Conservation (phyloP, 352 stramenopile species). For the Phytopythium cucurbitacearum region DNA sequence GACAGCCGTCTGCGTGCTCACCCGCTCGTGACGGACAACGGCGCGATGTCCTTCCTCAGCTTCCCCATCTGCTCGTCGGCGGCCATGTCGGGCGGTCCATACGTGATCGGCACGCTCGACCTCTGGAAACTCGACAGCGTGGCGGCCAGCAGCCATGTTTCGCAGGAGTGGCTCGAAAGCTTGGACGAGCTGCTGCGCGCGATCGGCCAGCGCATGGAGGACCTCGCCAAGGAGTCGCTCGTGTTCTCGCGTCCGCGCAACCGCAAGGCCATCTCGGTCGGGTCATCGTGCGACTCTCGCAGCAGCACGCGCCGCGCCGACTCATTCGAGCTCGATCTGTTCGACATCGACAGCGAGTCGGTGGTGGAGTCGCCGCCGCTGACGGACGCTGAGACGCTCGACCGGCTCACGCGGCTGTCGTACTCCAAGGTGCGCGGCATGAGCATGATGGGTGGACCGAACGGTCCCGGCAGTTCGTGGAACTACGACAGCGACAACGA, state of each 20-base stretch:
- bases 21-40: constrained; percentile 56
- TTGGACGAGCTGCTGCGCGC: constrained; percentile 29
- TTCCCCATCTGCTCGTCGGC: constrained; percentile 57
- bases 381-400: constrained; percentile 29
- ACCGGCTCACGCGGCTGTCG: constrained; percentile 27
- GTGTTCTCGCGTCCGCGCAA: constrained; percentile 32
- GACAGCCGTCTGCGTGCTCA: constrained; percentile 67
- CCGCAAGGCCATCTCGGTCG: constrained; percentile 46
- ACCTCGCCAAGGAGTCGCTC: constrained; percentile 37
- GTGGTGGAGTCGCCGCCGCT: constrained; percentile 26
- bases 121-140: constrained; percentile 55
- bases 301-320: constrained; percentile 53
- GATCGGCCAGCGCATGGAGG: constrained; percentile 44
- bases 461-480: constrained; percentile 25
- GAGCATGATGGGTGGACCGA: constrained; percentile 9
- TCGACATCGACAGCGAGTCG: constrained; percentile 50
- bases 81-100: constrained; percentile 7
- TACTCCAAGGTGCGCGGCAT: constrained; percentile 36
- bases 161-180: constrained; percentile 47
- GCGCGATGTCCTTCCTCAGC: constrained; percentile 58
- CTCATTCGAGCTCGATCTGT: constrained; percentile 52
- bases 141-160: constrained; percentile 54
- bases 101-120: constrained; percentile 68
- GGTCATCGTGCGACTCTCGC: constrained; percentile 49
- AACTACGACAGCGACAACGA: constrained; percentile 55